Conservation (phyloP, 345 rosid genomes). For the Arabis alpina region DNA sequence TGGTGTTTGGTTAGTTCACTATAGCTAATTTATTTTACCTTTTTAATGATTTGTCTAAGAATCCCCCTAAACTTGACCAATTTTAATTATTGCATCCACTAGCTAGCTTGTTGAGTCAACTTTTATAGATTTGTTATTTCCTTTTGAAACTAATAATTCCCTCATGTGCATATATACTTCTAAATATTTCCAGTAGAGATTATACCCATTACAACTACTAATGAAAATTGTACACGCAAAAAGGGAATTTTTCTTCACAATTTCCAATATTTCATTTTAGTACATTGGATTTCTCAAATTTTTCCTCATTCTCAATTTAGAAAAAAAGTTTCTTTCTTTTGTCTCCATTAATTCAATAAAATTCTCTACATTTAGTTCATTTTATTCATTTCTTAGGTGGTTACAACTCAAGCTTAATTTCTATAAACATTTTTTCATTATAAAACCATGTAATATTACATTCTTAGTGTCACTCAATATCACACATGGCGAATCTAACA, state of each 20-base stretch:
- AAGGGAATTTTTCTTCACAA: background rate
- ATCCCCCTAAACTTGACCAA: background rate
- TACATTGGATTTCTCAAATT: background rate
- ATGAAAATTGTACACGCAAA: background rate
- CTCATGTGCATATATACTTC: background rate
- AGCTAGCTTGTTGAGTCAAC: too few species aligned
- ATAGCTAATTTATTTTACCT: background rate
- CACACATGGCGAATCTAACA: constrained; percentile 49
- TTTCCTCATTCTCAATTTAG: background rate
- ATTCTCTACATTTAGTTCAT: background rate
- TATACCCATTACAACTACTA: background rate
- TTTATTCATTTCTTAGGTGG: background rate
- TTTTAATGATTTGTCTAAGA: background rate
- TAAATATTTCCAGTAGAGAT: background rate
- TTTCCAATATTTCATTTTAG: background rate
- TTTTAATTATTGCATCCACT: too few species aligned
- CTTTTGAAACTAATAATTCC: background rate
- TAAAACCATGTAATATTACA: too few species aligned
- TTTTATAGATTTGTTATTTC: too few species aligned
- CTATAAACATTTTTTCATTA: background rate
- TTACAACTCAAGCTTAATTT: background rate
- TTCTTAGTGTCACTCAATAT: background rate
- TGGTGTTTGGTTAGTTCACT: background rate
- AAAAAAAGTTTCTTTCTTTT: background rate
- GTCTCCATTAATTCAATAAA: background rate